Percentiles rank a stretch among this genome's conserved stretches.
These are phyloP conservation scores for Epicoccum nigrum DNA, from an alignment of 2,329 filamentous ascomycete genomes.

Conservation along the genomic window DNA sequence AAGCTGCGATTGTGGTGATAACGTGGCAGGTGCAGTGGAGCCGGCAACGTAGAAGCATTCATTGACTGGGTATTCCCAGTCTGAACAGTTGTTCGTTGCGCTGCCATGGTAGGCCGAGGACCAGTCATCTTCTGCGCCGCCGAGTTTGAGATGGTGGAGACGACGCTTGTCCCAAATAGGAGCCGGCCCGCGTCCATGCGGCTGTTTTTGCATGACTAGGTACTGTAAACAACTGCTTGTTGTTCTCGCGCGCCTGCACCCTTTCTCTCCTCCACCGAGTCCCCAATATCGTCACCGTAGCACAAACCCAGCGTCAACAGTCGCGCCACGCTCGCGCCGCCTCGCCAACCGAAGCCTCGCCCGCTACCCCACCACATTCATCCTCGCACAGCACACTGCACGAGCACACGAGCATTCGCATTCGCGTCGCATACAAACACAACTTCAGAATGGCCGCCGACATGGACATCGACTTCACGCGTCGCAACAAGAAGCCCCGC, in stretches of 20 bases:
- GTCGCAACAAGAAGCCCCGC: slow-evolving; percentile 86
- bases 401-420: slow-evolving; percentile 41
- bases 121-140: neutral
- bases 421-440: slow-evolving; percentile 11
- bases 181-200: neutral
- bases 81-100: neutral
- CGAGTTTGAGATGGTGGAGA: neutral
- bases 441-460: slow-evolving; percentile 35
- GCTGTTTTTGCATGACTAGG: slow-evolving; percentile 31
- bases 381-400: slow-evolving; percentile 28
- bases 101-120: neutral
- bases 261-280: slow-evolving; percentile 20
- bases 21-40: slow-evolving; percentile 13
- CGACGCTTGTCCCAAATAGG: neutral
- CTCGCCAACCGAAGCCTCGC: slow-evolving; percentile 3
- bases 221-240: slow-evolving; percentile 35
- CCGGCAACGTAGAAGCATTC: neutral
- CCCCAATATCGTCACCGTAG: slow-evolving; percentile 5
- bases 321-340: slow-evolving; percentile 12
- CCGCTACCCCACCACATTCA: slow-evolving; percentile 25
- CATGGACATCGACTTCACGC: slow-evolving; percentile 76
- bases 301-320: slow-evolving; percentile 12
- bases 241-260: slow-evolving; percentile 24
- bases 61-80: neutral
- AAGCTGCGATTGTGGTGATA: slow-evolving; percentile 6